These are phyloP conservation scores for Yarrowia bubula DNA, from an alignment of 805 yeast species.

Conservation along the genomic window DNA sequence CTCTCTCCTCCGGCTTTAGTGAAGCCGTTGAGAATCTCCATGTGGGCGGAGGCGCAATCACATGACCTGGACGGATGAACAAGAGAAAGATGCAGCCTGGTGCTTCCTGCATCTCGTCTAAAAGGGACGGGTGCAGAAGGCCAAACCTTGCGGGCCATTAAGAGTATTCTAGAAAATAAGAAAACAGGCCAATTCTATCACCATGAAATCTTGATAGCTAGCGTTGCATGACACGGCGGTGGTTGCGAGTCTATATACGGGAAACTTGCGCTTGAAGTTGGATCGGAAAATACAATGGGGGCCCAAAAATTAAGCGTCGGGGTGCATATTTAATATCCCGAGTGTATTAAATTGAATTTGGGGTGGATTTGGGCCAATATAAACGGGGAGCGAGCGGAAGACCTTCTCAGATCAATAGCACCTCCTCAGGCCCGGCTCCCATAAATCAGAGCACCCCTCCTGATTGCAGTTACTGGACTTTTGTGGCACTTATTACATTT, in stretches of 20 bases:
- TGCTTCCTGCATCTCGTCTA: conserved; percentile 4
- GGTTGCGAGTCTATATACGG: not conserved
- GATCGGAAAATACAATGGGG: not conserved
- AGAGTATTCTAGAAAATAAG: not conserved
- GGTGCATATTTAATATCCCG: conserved; percentile 1
- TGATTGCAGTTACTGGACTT: not conserved
- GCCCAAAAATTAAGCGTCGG: not conserved
- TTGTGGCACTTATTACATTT: not conserved
- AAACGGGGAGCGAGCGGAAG: not conserved
- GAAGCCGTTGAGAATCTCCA: not conserved
- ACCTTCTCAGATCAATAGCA: not conserved
- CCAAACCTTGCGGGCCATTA: not conserved
- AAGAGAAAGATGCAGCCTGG: not conserved
- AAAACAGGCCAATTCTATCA: not conserved
- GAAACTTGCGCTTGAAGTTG: not conserved
- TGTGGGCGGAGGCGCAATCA: not conserved
- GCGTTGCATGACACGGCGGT: not conserved
- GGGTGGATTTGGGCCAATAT: too few species aligned
- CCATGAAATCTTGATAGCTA: not conserved
- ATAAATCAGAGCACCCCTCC: not conserved
- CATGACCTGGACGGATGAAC: not conserved
- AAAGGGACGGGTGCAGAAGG: conserved; percentile 1
- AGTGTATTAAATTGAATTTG: not conserved
- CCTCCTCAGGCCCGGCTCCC: too few species aligned
- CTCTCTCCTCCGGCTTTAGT: not conserved